Conservation (phyloP, 1,284 basidiomycete genomes). For the Tylopilus sp. region DNA sequence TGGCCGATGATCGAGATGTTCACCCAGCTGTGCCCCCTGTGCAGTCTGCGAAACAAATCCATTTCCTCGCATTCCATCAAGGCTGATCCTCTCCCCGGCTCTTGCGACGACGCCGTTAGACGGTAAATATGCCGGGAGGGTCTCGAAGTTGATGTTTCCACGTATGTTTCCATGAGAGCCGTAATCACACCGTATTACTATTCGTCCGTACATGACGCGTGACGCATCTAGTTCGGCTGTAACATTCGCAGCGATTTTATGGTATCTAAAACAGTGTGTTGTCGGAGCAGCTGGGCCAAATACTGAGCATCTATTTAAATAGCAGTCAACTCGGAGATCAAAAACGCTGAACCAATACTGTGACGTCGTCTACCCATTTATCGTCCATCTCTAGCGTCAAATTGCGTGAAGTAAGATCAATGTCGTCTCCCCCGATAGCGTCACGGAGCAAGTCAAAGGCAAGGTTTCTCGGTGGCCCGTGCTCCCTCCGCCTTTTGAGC, state of each 20-base stretch:
- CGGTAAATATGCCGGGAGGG: slow-evolving; percentile 5
- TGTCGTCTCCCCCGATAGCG: slow-evolving; percentile 52
- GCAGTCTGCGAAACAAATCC: slow-evolving; percentile 39
- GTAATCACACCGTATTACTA: slow-evolving; percentile 13
- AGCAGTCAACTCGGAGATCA: slow-evolving; percentile 12
- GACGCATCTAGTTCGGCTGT: slow-evolving; percentile 13
- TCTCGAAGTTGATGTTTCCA: background rate
- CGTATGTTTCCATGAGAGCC: background rate
- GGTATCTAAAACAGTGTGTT: slow-evolving; percentile 10
- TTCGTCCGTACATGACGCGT: slow-evolving; percentile 11
- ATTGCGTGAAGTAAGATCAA: slow-evolving; percentile 47
- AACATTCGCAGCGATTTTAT: slow-evolving; percentile 6
- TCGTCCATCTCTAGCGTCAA: slow-evolving; percentile 60
- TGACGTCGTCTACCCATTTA: slow-evolving; percentile 70
- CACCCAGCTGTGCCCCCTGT: slow-evolving; percentile 56
- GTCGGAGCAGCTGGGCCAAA: background rate
- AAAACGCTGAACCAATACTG: slow-evolving; percentile 47
- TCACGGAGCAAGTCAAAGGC: slow-evolving; percentile 53
- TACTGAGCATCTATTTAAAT: background rate
- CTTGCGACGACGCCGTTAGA: slow-evolving; percentile 15
- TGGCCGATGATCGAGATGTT: slow-evolving; percentile 73
- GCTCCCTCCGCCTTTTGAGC: slow-evolving; percentile 19
- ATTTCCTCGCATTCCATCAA: slow-evolving; percentile 19
- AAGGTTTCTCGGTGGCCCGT: slow-evolving; percentile 33
- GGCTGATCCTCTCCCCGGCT: slow-evolving; percentile 11